Evolutionary conservation across 305 asterid species (phyloP), one percentile per base, ranked within the genome.

Genomic region (Petunia hybrid): DNA sequence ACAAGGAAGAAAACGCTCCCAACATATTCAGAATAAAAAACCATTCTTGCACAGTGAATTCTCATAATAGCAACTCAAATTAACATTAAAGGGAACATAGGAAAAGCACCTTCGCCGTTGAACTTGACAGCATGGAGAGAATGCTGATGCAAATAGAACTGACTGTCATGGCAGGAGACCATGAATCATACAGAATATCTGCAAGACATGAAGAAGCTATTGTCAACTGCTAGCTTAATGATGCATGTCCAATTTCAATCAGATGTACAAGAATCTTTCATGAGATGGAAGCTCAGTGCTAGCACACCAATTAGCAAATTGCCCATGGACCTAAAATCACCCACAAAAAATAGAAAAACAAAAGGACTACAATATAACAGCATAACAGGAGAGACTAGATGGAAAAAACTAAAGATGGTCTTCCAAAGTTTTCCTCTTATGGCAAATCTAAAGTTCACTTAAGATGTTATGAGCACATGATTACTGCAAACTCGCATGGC

Each of bases 161-260:
- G 64, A 95, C 99, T 60, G 99, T 95, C 99, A 95, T 95, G 36
- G 99, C 99, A 35, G 99, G 99, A 62, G 99, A 95, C 99, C 99
- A 95, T 1, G 99, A 94, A 84, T 95, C 99, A 13, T 95, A 95
- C 77, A 94, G 81, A 85, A 95, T 95, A 91, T 95, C 99, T 95
- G 97, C 45, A 82, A 8, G 65, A 42, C 43, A 51, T 40, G 77
- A 70, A 78, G 53, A 79, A 59, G 69, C 16, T 53, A 36, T n/a
- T 35, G 64, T 66, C 39, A 68, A 68, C 39, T 55, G 56, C 46
- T n/a, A 41, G 67, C 22, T 79, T 66, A 10, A 36, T 57, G 35
- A 60, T 77, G 56, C 36, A 60, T 41, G 13, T 60, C 71, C 69
- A 41, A 62, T 42, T 77, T 22, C 57, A 41, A 62, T 62, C 5